A percentile compares a stretch with the other conserved stretches of the same genome.
Evolutionary conservation across 192 early-diverging fungal genomes (phyloP).

Genomic region (Entomortierella parvispora): DNA sequence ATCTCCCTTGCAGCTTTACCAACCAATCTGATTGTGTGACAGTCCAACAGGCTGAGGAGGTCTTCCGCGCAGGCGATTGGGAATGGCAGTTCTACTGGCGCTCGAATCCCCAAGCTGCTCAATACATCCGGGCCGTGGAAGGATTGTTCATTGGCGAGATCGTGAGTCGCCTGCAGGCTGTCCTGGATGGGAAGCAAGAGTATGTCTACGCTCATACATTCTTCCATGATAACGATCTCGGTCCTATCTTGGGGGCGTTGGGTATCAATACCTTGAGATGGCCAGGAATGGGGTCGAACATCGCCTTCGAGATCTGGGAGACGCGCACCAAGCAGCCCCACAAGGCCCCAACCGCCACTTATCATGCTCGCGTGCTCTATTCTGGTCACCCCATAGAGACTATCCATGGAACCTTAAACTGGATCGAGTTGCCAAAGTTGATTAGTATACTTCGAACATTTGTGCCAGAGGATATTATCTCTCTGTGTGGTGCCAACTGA

Average conservation of each 20-base stretch:
- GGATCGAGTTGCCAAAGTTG: not conserved
- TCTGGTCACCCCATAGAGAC: constrained; percentile 5
- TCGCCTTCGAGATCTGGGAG: constrained; percentile 7
- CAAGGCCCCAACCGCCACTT: constrained; percentile 1
- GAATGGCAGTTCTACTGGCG: constrained; percentile 5
- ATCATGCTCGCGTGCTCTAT: constrained; percentile 2
- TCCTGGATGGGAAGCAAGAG: constrained; percentile 3
- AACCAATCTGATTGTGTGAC: constrained; percentile 1
- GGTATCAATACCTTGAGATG: constrained; percentile 5
- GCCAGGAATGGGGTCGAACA: constrained; percentile 2
- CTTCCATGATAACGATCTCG: constrained; percentile 4
- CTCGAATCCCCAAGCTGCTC: not conserved
- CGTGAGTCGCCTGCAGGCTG: constrained; percentile 6
- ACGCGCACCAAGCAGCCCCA: not conserved
- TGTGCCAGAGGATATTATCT: constrained; percentile 5
- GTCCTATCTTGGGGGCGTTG: constrained; percentile 1
- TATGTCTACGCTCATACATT: constrained; percentile 5
- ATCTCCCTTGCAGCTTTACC: not conserved
- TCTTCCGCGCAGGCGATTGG: constrained; percentile 6
- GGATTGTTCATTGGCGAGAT: constrained; percentile 8
- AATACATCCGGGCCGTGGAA: not conserved
- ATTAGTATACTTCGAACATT: not conserved
- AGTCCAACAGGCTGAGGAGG: not conserved
- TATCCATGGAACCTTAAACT: constrained; percentile 1
- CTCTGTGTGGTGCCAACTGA: constrained; percentile 3